Evolutionary conservation across 495 filamentous ascomycete species (phyloP), one percentile per base, ranked within the genome.

Genomic region (Sordaria brevicollis): DNA sequence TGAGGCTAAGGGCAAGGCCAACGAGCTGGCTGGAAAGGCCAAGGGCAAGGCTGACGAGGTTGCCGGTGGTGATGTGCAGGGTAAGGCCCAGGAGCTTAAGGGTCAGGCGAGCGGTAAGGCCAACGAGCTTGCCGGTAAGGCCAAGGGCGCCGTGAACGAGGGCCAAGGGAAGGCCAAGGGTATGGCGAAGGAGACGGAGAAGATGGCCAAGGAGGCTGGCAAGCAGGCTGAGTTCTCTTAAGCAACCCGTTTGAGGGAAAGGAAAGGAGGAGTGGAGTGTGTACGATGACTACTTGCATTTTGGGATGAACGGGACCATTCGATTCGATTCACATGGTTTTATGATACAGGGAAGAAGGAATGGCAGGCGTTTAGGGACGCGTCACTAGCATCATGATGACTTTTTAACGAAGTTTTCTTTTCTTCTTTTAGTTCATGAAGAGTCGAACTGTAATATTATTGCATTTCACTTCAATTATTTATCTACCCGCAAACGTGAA

Each of bases 1-100:
- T 13, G 74, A 82, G 68, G 75, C 74, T 7, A 82, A 84, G 74
- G 81, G 77, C 35, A 72, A 76, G 67, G 74, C 79, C 0, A 73
- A 73, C 34, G 80, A 81, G 67, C 57, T 75, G 0, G 74, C 74
- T 6, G 78, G 75, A 8, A 73, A 77, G 57, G 75, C 71, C 0
- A 79, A 81, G 70, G 75, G 71, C 3, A 69, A 57, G 13, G 72
- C 70, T 9, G 25, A 68, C 19, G 67, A 75, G 71, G 39, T 69
- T 33, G 36, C 68, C 29, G 70, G 49, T 0, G 49, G 49, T 37
- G 35, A 69, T 68, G 68, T 68, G 29, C 31, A 71, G 67, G 70
- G 69, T 2, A 65, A 38, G 13, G 41, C 37, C 39, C 68, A 65
- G 57, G 35, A 73, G 67, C 70, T 54, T 0, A 68, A 67, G 68